phyloP scores from a whole-genome alignment of 2,329 filamentous ascomycete species.

The Diaporthe citrichinensis region DNA sequence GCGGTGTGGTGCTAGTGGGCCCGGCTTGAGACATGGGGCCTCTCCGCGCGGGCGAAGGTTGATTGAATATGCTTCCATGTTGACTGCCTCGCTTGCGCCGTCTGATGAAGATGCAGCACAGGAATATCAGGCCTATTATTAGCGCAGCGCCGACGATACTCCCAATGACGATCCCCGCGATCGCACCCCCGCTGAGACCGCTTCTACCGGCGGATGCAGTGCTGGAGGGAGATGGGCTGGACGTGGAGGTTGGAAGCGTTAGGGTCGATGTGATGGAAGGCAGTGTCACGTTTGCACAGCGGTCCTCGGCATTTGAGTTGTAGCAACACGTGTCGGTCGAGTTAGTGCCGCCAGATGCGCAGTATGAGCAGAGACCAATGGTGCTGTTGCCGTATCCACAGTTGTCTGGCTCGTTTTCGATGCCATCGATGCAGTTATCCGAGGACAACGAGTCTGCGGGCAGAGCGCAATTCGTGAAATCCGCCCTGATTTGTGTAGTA shows the following conservation, averaged over 20 bases:
- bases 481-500: conserved; percentile 84
- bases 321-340: conserved; percentile 96
- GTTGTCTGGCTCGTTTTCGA: conserved; percentile 85
- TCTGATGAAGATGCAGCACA: conserved; percentile 71
- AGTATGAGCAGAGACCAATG: conserved; percentile 88
- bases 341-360: conserved; percentile 85
- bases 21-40: conserved; percentile 59
- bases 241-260: conserved; percentile 65
- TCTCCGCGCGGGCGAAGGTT: conserved; percentile 81
- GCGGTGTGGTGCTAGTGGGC: conserved; percentile 51
- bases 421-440: conserved; percentile 81
- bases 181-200: conserved; percentile 82
- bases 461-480: conserved; percentile 90
- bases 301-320: conserved; percentile 79
- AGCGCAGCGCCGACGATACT: conserved; percentile 79
- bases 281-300: conserved; percentile 82
- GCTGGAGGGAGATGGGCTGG: conserved; percentile 60
- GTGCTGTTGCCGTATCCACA: conserved; percentile 85
- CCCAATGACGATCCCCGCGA: conserved; percentile 92
- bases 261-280: conserved; percentile 82
- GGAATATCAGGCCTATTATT: conserved; percentile 77
- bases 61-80: conserved; percentile 86
- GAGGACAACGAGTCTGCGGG: conserved; percentile 83
- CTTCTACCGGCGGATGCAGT: conserved; percentile 48
- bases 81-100: conserved; percentile 70